Conservation (phyloP, 345 rosid species). For the Acer yangbiense region DNA sequence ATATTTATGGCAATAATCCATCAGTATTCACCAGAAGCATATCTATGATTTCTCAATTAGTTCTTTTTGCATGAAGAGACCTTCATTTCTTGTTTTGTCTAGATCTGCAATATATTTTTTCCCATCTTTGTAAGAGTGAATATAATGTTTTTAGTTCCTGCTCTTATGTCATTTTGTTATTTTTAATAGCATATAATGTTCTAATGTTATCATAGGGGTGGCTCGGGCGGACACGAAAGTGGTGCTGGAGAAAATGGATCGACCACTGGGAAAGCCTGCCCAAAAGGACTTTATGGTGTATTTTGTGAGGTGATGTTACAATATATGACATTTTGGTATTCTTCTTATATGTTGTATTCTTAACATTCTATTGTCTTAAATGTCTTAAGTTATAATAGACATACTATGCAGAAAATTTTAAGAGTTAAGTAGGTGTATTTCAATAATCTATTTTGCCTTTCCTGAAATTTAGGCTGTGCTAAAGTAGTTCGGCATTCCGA, state of each 20-base stretch:
- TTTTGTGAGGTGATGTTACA: conserved; percentile 69
- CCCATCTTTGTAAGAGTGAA: neutral
- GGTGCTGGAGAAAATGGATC: conserved; percentile 83
- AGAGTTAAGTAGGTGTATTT: neutral
- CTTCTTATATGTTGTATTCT: neutral
- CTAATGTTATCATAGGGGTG: conserved; percentile 59
- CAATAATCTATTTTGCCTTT: neutral
- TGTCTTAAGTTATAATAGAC: neutral
- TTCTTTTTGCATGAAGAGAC: neutral
- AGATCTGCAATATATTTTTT: neutral
- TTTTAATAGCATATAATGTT: neutral
- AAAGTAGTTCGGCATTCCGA: neutral
- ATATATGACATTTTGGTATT: conserved; percentile 4
- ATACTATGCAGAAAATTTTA: neutral
- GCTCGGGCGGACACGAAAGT: conserved; percentile 53
- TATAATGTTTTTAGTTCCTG: neutral
- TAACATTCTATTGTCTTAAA: neutral
- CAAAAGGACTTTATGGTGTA: conserved; percentile 85
- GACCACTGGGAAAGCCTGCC: conserved; percentile 90
- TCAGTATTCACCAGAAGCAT: neutral
- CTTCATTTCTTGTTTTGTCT: neutral
- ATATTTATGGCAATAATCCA: neutral
- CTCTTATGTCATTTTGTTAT: neutral
- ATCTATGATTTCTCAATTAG: neutral
- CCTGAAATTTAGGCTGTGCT: neutral